Conservation (phyloP, 148 eudicot species). For the Chenopodium suecicum region DNA sequence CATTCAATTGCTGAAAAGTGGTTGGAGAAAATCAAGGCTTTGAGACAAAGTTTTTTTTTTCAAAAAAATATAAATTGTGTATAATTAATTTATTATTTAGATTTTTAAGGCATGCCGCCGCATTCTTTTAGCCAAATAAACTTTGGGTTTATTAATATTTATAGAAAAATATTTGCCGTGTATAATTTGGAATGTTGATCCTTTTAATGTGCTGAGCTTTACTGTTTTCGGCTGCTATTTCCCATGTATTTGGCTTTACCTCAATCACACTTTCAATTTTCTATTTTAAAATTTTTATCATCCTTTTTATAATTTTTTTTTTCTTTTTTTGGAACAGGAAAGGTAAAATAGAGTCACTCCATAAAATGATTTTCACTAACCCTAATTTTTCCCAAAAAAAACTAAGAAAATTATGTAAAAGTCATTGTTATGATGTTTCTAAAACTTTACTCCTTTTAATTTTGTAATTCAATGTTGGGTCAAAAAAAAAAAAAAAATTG, state of each 20-base stretch:
- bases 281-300: too few relatives aligned
- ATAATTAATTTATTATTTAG: background rate
- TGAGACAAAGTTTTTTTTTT: background rate
- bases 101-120: background rate
- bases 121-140: background rate
- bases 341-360: too few relatives aligned
- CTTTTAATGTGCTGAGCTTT: background rate
- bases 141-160: background rate
- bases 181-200: background rate
- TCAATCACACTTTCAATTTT: background rate
- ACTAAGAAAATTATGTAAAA: too few relatives aligned
- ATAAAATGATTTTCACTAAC: too few relatives aligned
- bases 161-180: constrained; percentile 4
- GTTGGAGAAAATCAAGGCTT: background rate
- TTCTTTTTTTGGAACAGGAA: too few relatives aligned
- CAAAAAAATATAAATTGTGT: too few relatives aligned
- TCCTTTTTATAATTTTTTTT: too few relatives aligned
- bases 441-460: too few relatives aligned
- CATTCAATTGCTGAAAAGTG: background rate
- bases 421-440: too few relatives aligned
- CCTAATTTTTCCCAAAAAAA: too few relatives aligned
- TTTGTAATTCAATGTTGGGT: too few relatives aligned
- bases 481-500: too few relatives aligned
- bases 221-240: constrained; percentile 11
- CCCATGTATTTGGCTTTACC: background rate